Percentiles rank a stretch among this genome's conserved stretches.
phyloP scores from a whole-genome alignment of 1,284 basidiomycete genomes.

The Cutaneotrichosporon mucoides region DNA sequence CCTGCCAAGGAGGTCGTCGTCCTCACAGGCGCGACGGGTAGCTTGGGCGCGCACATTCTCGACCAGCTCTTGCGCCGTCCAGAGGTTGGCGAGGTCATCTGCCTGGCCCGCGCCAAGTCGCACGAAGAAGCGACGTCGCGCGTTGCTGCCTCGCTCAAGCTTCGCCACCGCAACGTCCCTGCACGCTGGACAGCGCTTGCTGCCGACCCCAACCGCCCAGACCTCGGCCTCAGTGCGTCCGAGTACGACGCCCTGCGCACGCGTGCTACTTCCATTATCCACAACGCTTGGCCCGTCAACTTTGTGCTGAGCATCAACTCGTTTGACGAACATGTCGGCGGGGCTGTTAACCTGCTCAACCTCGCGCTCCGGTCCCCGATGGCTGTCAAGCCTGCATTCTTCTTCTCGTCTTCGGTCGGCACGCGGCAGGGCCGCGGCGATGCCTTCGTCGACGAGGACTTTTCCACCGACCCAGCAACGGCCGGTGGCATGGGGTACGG shows the following conservation, averaged over 20 bases:
- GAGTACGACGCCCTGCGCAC: conserved; percentile 49
- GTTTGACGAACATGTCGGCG: conserved; percentile 56
- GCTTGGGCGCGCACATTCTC: conserved; percentile 60
- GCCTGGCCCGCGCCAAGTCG: conserved; percentile 51
- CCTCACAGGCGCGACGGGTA: conserved; percentile 61
- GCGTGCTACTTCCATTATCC: conserved; percentile 54
- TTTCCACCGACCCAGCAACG: conserved; percentile 29
- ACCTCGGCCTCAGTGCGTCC: conserved; percentile 50
- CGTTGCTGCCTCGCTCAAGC: conserved; percentile 33
- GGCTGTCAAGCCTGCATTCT: conserved; percentile 46
- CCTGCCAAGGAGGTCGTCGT: conserved; percentile 26
- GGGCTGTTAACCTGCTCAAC: conserved; percentile 57
- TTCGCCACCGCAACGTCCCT: conserved; percentile 27
- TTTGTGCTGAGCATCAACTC: conserved; percentile 51
- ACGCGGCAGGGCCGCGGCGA: conserved; percentile 36
- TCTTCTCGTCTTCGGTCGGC: conserved; percentile 60
- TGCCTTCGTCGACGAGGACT: conserved; percentile 28
- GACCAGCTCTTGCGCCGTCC: conserved; percentile 43
- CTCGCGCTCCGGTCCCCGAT: conserved; percentile 45
- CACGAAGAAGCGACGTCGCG: conserved; percentile 35
- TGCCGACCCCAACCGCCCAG: conserved; percentile 50
- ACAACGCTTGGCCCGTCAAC: conserved; percentile 51
- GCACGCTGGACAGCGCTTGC: conserved; percentile 51
- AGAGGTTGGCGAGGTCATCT: conserved; percentile 53
- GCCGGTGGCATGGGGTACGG: conserved; percentile 56